Percentiles rank a stretch among this genome's conserved stretches.
Evolutionary conservation across 2,329 filamentous ascomycete species (phyloP).

Genomic region (Ilyonectria destructans): DNA sequence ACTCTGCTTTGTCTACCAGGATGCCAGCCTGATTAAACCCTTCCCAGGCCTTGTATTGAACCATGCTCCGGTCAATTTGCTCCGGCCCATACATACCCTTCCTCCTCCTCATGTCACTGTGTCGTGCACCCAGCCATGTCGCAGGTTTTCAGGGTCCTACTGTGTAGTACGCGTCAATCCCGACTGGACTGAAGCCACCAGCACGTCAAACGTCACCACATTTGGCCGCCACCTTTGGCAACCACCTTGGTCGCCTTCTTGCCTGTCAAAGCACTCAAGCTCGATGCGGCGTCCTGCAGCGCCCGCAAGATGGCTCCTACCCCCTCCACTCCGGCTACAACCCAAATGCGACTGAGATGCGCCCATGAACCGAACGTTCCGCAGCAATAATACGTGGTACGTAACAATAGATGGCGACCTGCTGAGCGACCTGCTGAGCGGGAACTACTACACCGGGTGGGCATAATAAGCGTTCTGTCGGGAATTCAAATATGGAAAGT

Average conservation of each 20-base stretch:
- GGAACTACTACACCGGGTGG: background rate
- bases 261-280: background rate
- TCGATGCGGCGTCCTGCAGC: constrained; percentile 4
- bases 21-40: constrained; percentile 21
- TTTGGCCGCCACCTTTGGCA: background rate
- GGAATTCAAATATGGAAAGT: background rate
- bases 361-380: background rate
- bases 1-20: constrained; percentile 31
- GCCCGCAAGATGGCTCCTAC: background rate
- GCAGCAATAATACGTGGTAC: background rate
- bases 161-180: background rate
- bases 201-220: constrained; percentile 21
- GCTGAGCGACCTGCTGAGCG: background rate
- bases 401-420: background rate
- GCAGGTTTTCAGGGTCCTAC: constrained; percentile 27
- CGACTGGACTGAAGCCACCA: constrained; percentile 15
- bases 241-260: background rate
- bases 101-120: background rate
- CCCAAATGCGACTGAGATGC: background rate
- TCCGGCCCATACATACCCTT: constrained; percentile 38
- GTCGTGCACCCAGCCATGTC: background rate
- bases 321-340: background rate
- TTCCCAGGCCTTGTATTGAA: constrained; percentile 6
- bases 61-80: constrained; percentile 43
- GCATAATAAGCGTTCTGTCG: background rate